These are phyloP conservation scores for Ogataea kodamae DNA, from an alignment of 805 yeast species.

Conservation along the genomic window DNA sequence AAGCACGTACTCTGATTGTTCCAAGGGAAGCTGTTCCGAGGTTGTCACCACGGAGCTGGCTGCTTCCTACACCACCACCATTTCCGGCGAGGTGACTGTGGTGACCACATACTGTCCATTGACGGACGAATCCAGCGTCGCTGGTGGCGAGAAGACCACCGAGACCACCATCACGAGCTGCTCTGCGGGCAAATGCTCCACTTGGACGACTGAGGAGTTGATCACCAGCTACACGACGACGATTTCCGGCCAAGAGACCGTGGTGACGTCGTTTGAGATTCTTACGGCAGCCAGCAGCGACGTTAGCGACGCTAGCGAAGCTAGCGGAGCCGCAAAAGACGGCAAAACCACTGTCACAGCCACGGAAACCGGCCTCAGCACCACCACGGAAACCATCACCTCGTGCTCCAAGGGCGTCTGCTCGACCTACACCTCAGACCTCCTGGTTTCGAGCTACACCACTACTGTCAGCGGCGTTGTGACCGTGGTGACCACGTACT, in stretches of 20 bases:
- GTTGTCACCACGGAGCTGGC: slow-evolving; percentile 25
- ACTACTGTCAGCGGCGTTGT: slow-evolving; percentile 14
- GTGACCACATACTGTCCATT: slow-evolving; percentile 21
- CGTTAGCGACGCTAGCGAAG: slow-evolving; percentile 16
- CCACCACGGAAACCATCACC: slow-evolving; percentile 16
- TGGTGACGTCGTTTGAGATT: slow-evolving; percentile 6
- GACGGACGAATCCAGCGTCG: slow-evolving; percentile 2
- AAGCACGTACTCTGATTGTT: slow-evolving; percentile 19
- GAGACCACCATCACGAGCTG: slow-evolving; percentile 20
- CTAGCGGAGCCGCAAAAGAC: slow-evolving; percentile 19
- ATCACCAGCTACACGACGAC: slow-evolving; percentile 27
- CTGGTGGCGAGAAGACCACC: slow-evolving; percentile 5
- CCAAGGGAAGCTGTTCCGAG: slow-evolving; percentile 22
- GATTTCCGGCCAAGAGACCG: slow-evolving; percentile 18
- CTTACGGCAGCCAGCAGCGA: slow-evolving; percentile 3
- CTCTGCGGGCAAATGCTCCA: slow-evolving; percentile 21
- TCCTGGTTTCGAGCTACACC: slow-evolving; percentile 16
- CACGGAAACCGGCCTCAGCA: slow-evolving; percentile 4
- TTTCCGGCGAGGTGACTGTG: slow-evolving; percentile 20
- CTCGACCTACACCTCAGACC: slow-evolving; percentile 11
- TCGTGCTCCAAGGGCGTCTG: slow-evolving; percentile 24
- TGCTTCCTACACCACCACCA: slow-evolving; percentile 25
- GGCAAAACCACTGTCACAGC: slow-evolving; percentile 16
- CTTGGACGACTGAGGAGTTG: slow-evolving; percentile 13
- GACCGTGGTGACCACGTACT: slow-evolving; percentile 19